Base-by-base conservation (phyloP, 2,329 filamentous ascomycete species). In the Botrytis hyacinthi region DNA sequence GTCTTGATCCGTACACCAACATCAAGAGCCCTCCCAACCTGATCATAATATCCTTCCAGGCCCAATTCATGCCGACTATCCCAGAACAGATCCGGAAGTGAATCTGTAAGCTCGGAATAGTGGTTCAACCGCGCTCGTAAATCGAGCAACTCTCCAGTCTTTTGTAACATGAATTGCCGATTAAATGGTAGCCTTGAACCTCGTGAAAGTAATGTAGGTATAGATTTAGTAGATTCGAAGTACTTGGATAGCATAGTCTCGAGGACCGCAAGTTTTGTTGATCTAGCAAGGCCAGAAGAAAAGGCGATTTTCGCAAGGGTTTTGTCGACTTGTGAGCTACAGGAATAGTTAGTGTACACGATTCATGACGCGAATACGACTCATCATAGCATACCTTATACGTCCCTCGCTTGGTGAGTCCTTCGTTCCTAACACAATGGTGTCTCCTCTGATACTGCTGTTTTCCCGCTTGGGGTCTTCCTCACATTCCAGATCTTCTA, bases 1-100 rank as follows among this genome's bases (percentile, higher is more conserved):
- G 93, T 91, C 79, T 93, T 93, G 83, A 98, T 98, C 69, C 96
- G 89, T 40, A 96, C 93, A 48, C 93, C 93, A 37, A 98, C 95
- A 82, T 98, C 96, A 51, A 99, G 87, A 0, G 94, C 94, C 72
- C 91, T 90, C 59, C 95, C 95, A 59, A 98, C 94, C 82, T 96
- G 93, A 78, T 97, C 95, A 82, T 98, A 99, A 84, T 98, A 98
- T 44, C 92, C 92, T 82, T 98, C 96, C 3, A 99, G 87, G 0
- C 94, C 93, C 3, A 98, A 89, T 82, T 98, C 95, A 78, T 96
- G 92, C 68, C 90, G 89, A 78, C 89, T 92, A 82, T 99, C 96
- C 96, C 96, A 99, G 84, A 99, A 98, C 63, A 98, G 90, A 83
- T 99, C 96, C 0, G 96, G 96, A 29, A 98, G 87, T 29, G 93